Conservation (phyloP, 768 basidiomycete species). For the Symmetrospora coprosmae region DNA sequence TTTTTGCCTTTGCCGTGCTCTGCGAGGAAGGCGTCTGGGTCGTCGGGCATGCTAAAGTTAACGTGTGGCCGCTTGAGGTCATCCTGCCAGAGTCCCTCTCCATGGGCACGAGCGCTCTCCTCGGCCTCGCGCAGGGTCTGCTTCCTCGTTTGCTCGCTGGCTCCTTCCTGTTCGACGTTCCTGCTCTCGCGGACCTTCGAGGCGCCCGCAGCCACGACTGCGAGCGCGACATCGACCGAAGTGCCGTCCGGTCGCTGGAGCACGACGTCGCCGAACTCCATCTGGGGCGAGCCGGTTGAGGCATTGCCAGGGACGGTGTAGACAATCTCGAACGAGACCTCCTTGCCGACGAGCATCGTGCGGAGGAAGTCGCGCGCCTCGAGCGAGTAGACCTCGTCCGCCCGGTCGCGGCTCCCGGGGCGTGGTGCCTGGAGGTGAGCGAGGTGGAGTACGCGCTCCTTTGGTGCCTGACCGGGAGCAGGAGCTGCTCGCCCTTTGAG, state of each 20-base stretch:
- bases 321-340: slow-evolving; percentile 66
- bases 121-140: slow-evolving; percentile 57
- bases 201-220: slow-evolving; percentile 82
- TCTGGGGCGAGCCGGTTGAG: slow-evolving; percentile 44
- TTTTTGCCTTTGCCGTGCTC: slow-evolving; percentile 75
- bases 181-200: slow-evolving; percentile 67
- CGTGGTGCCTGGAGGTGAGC: slow-evolving; percentile 75
- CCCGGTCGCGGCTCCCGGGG: slow-evolving; percentile 62
- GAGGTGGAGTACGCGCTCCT: slow-evolving; percentile 67
- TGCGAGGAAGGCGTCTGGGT: slow-evolving; percentile 72
- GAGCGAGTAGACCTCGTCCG: slow-evolving; percentile 91
- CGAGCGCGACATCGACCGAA: slow-evolving; percentile 53
- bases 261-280: slow-evolving; percentile 52
- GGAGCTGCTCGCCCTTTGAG: not conserved
- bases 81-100: slow-evolving; percentile 66
- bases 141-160: slow-evolving; percentile 71
- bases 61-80: slow-evolving; percentile 1
- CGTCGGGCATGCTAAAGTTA: slow-evolving; percentile 46
- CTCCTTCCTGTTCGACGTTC: slow-evolving; percentile 37
- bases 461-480: not conserved
- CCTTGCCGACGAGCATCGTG: slow-evolving; percentile 70
- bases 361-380: slow-evolving; percentile 87
- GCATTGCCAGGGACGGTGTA: slow-evolving; percentile 56
- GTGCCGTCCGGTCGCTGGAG: slow-evolving; percentile 47
- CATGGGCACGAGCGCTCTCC: slow-evolving; percentile 56